Evolutionary conservation across 2,329 filamentous ascomycete species (phyloP).

Genomic region (Colletotrichum caudatum): DNA sequence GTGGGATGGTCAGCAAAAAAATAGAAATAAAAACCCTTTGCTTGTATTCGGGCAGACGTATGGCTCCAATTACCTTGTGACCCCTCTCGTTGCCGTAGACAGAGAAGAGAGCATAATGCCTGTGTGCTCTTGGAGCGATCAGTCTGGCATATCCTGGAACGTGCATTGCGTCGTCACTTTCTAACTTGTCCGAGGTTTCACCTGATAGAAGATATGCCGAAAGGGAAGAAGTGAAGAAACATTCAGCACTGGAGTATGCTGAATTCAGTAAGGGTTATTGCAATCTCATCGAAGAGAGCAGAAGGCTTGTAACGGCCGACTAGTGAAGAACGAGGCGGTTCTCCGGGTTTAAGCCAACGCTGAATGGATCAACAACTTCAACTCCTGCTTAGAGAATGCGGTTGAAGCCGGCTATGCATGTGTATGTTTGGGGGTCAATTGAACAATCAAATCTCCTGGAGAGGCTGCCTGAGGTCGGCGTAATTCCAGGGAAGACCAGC

Average conservation of each 20-base stretch:
- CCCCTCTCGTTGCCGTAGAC: conserved; percentile 23
- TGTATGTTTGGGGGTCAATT: no score
- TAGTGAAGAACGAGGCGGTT: not conserved
- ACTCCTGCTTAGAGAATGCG: conserved; percentile 2
- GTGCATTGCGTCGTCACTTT: conserved; percentile 21
- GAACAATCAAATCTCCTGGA: not conserved
- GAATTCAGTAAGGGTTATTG: not conserved
- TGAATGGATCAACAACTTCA: not conserved
- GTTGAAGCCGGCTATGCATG: not conserved
- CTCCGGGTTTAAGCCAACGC: not conserved
- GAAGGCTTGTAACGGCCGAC: not conserved
- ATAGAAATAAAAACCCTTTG: not conserved
- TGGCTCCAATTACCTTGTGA: conserved; percentile 4
- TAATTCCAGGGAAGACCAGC: not conserved
- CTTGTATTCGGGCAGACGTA: not conserved
- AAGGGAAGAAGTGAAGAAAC: not conserved
- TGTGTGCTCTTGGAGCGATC: not conserved
- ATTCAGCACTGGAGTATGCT: not conserved
- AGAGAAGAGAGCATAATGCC: conserved; percentile 10
- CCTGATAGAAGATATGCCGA: not conserved
- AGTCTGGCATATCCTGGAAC: not conserved
- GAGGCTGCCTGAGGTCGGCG: not conserved
- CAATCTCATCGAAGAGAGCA: not conserved
- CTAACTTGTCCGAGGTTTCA: conserved; percentile 8
- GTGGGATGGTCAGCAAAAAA: conserved; percentile 7